These are phyloP conservation scores for Monilinia vaccinii-corymbosi DNA, from an alignment of 2,329 filamentous ascomycete genomes.

Conservation along the genomic window DNA sequence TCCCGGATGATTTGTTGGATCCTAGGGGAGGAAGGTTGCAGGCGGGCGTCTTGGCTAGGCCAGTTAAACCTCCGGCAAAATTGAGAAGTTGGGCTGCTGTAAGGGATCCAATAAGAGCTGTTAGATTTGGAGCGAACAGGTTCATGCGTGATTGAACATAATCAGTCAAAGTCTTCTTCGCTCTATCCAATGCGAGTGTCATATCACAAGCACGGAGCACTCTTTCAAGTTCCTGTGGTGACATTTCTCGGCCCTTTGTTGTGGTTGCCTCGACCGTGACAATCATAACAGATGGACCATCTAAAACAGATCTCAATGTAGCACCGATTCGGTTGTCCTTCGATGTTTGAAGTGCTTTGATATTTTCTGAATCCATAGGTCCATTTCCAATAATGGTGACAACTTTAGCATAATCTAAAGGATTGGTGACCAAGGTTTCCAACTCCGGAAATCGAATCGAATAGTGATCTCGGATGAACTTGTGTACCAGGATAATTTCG, in stretches of 20 bases:
- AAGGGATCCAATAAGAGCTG: slow-evolving; percentile 79
- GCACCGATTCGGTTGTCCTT: slow-evolving; percentile 69
- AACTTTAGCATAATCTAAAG: slow-evolving; percentile 90
- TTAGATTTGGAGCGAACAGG: slow-evolving; percentile 89
- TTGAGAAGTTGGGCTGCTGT: slow-evolving; percentile 97
- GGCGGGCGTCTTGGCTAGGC: slow-evolving; percentile 82
- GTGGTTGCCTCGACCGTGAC: slow-evolving; percentile 92
- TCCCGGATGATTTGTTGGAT: slow-evolving; percentile 71
- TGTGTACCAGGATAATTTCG: slow-evolving; percentile 88
- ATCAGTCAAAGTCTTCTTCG: slow-evolving; percentile 78
- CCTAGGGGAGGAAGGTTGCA: slow-evolving; percentile 90
- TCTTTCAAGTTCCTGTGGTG: slow-evolving; percentile 61
- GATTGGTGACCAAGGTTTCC: slow-evolving; percentile 80
- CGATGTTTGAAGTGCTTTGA: slow-evolving; percentile 69
- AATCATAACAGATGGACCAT: slow-evolving; percentile 88
- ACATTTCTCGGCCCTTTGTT: slow-evolving; percentile 71
- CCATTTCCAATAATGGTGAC: slow-evolving; percentile 90
- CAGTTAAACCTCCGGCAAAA: slow-evolving; percentile 78
- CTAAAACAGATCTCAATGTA: slow-evolving; percentile 70
- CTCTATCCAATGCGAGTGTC: slow-evolving; percentile 76
- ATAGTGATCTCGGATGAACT: slow-evolving; percentile 94
- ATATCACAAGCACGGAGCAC: slow-evolving; percentile 77
- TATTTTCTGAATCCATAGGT: slow-evolving; percentile 70
- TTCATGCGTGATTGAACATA: slow-evolving; percentile 98
- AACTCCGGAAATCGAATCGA: slow-evolving; percentile 88